Evolutionary conservation across 225 moss, liverwort and hornwort genomes (phyloP), one percentile per base, ranked within the genome.

Genomic region (Pseudoscleropodium purum): DNA sequence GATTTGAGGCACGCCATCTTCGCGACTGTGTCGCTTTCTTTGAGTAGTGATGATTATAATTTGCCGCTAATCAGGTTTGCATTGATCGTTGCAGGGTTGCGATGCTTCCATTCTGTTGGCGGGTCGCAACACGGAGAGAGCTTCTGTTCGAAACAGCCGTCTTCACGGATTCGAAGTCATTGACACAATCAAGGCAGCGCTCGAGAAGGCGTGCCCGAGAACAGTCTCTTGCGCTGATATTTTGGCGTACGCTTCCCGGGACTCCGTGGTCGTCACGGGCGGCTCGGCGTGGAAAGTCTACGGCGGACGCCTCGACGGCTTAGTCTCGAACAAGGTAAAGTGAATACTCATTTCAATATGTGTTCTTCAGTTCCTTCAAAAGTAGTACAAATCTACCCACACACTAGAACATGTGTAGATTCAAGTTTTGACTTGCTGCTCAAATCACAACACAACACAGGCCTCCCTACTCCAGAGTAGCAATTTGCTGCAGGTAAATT

Each of bases 201-300:
- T 95, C 12, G 95, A 95, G 82, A 85, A 30, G 66, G 89, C 76
- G 6, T 95, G 95, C 57, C 93, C 89, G 11, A 33, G 54, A 26
- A 88, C 62, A 3, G 94, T 95, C 15, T 95, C 95, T 3, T 95
- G 95, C 54, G 95, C 95, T 18, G 95, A 95, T 41, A 93, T 95
- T n/a, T 59, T 95, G 33, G 94, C 93, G 8, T 94, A 84, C 67
- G 94, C 95, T n/a, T 90, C 95, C 30, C 90, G 94, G 15, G 94
- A 93, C 88, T 11, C 52, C 15, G 93, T 93, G 43, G 74, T 90
- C 2, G 36, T 68, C 23, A 86, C 92, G 0, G 94, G 93, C 21
- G 91, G 95, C 11, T 12, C 66, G 10, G 7, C 26, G 26, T 94
- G 92, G 91, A 64, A 49, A 34, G 93, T 95, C 34, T 74, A 19